These are phyloP conservation scores for Citrus australasica DNA, from an alignment of 345 rosid genomes.

Conservation along the genomic window DNA sequence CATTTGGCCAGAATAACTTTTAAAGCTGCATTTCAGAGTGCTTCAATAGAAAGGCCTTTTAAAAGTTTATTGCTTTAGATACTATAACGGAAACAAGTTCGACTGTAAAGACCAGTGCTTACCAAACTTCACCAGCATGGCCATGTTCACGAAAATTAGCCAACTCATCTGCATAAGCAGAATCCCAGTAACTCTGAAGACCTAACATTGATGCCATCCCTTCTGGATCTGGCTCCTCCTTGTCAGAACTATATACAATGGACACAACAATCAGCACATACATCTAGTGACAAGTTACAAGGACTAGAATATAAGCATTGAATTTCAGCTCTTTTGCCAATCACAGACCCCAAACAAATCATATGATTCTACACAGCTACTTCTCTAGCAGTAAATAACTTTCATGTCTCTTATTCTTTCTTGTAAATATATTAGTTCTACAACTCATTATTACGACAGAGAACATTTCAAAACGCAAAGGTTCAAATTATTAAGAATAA, in stretches of 20 bases:
- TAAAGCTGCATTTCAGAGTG: not conserved
- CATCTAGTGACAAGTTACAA: not conserved
- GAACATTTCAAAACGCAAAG: not conserved
- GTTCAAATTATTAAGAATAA: not conserved
- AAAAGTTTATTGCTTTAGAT: not conserved
- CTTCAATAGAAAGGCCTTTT: no score
- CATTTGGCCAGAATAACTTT: not conserved
- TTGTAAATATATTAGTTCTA: not conserved
- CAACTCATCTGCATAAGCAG: conserved; percentile 89
- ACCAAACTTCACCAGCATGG: conserved; percentile 96
- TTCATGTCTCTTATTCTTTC: not conserved
- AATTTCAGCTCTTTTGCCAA: not conserved
- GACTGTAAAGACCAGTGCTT: not conserved
- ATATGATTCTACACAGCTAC: not conserved
- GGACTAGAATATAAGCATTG: not conserved
- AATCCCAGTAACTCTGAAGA: conserved; percentile 91
- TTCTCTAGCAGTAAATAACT: not conserved
- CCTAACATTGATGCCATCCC: conserved; percentile 82
- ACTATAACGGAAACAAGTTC: not conserved
- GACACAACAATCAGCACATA: not conserved
- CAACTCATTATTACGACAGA: not conserved
- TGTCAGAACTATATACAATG: conserved; percentile 65
- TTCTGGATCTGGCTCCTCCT: conserved; percentile 87
- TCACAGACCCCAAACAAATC: not conserved
- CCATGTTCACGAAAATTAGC: conserved; percentile 89